Evolutionary conservation across 2,329 filamentous ascomycete species (phyloP).

Genomic region (Cytospora mali): DNA sequence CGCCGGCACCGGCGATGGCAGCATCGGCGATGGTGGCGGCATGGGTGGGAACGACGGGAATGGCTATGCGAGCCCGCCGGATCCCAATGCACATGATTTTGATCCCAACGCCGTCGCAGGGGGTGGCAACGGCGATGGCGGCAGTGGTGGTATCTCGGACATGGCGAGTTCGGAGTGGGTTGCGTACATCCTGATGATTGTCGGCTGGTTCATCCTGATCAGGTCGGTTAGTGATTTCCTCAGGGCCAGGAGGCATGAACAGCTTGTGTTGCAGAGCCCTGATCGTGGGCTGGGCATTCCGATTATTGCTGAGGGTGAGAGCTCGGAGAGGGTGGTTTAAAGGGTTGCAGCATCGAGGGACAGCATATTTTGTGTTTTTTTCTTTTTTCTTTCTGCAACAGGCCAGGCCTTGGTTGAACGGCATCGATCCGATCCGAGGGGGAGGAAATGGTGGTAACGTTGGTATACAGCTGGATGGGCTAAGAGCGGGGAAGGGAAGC

Average conservation of each 20-base stretch:
- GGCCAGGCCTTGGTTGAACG: neutral
- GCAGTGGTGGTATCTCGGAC: slow-evolving; percentile 50
- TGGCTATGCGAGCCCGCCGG: slow-evolving; percentile 70
- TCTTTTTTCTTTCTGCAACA: no score
- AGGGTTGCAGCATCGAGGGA: neutral
- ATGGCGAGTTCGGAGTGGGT: slow-evolving; percentile 83
- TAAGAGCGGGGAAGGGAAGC: neutral
- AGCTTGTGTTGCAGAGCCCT: slow-evolving; percentile 88
- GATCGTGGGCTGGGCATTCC: slow-evolving; percentile 83
- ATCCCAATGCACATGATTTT: slow-evolving; percentile 91
- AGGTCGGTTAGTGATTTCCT: slow-evolving; percentile 91
- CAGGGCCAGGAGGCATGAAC: slow-evolving; percentile 84
- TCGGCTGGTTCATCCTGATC: slow-evolving; percentile 97
- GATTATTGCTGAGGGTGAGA: slow-evolving; percentile 84
- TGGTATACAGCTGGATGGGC: neutral
- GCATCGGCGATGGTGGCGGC: slow-evolving; percentile 43
- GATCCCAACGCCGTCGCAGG: slow-evolving; percentile 68
- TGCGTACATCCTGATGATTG: slow-evolving; percentile 91
- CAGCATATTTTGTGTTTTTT: neutral
- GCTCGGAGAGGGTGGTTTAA: slow-evolving; percentile 74
- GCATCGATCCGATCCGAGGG: neutral
- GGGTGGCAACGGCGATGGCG: slow-evolving; percentile 38
- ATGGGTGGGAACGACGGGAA: slow-evolving; percentile 50
- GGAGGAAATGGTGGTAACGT: neutral
- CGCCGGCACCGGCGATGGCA: slow-evolving; percentile 39